These are phyloP conservation scores for Oidium heveae DNA, from an alignment of 2,329 filamentous ascomycete genomes.

Conservation along the genomic window DNA sequence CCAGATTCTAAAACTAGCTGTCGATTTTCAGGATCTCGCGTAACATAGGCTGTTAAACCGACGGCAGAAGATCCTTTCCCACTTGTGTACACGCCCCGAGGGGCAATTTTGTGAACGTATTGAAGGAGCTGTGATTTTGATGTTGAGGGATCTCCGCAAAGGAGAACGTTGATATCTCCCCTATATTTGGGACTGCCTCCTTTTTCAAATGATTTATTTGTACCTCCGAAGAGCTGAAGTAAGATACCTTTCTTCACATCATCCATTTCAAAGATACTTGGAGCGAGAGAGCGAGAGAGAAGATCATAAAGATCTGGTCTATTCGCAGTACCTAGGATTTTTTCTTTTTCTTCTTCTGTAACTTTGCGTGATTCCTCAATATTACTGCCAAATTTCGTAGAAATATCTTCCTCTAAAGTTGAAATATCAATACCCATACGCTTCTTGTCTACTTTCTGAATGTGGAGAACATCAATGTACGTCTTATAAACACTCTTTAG, in stretches of 20 bases:
- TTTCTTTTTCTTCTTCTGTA: conserved; percentile 63
- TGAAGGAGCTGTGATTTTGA: conserved; percentile 84
- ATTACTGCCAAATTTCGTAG: conserved; percentile 31
- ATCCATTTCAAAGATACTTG: conserved; percentile 92
- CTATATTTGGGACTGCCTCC: conserved; percentile 87
- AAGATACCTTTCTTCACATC: conserved; percentile 98
- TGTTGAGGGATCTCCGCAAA: conserved; percentile 92
- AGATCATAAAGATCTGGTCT: conserved; percentile 81
- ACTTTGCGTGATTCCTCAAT: conserved; percentile 70
- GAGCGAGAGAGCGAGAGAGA: conserved; percentile 68
- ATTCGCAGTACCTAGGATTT: conserved; percentile 57
- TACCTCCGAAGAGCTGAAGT: conserved; percentile 86
- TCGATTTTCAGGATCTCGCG: conserved; percentile 46
- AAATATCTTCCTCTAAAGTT: conserved; percentile 60
- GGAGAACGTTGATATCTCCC: conserved; percentile 89
- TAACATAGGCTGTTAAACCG: conserved; percentile 54
- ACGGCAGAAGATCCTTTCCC: conserved; percentile 55
- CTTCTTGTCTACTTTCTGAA: conserved; percentile 91
- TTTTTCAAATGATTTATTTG: conserved; percentile 94
- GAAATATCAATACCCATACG: conserved; percentile 76
- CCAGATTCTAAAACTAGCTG: conserved; percentile 53
- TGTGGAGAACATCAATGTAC: conserved; percentile 82
- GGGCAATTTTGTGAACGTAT: conserved; percentile 94
- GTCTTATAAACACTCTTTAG: conserved; percentile 97
- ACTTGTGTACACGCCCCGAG: conserved; percentile 56